phyloP scores from a whole-genome alignment of 495 filamentous ascomycete genomes.

The Rhizodiscina lignyota region DNA sequence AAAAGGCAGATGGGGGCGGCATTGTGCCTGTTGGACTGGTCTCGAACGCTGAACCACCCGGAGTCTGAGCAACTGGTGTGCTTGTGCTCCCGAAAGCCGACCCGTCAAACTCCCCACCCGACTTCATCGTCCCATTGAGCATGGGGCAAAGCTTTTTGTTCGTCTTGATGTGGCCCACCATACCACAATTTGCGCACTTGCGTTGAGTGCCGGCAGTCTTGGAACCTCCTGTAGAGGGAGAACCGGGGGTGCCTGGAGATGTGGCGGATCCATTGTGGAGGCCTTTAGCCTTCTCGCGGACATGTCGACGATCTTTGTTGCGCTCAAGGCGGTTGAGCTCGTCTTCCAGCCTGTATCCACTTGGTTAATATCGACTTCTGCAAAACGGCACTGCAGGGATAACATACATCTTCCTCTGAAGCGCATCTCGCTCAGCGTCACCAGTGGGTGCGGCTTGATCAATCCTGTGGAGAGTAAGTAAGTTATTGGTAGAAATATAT shows the following conservation, averaged over 20 bases:
- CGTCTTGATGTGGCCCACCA: constrained; percentile 96
- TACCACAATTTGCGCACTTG: constrained; percentile 94
- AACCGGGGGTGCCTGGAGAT: constrained; percentile 17
- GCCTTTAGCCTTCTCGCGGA: constrained; percentile 79
- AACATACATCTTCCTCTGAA: constrained; percentile 35
- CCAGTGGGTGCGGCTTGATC: constrained; percentile 54
- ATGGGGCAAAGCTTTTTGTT: constrained; percentile 95
- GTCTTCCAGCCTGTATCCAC: constrained; percentile 38
- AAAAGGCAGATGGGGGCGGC: too few relatives aligned
- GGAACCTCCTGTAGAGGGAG: constrained; percentile 19
- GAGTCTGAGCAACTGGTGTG: too few relatives aligned
- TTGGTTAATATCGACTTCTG: not conserved
- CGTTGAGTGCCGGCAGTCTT: constrained; percentile 49
- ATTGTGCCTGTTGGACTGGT: too few relatives aligned
- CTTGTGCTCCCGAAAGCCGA: constrained; percentile 35
- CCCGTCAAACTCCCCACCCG: constrained; percentile 36
- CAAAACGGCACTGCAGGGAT: constrained; percentile 3
- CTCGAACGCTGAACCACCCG: too few relatives aligned
- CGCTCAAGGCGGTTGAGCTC: constrained; percentile 70
- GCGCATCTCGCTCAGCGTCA: constrained; percentile 50
- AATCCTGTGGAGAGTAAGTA: too few relatives aligned
- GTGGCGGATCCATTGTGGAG: constrained; percentile 20
- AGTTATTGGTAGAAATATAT: too few relatives aligned
- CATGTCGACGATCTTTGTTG: constrained; percentile 81
- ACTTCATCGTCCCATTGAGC: constrained; percentile 72